Evolutionary conservation across 352 stramenopile genomes (phyloP).

Genomic region (Saprolegnia parasitica): DNA sequence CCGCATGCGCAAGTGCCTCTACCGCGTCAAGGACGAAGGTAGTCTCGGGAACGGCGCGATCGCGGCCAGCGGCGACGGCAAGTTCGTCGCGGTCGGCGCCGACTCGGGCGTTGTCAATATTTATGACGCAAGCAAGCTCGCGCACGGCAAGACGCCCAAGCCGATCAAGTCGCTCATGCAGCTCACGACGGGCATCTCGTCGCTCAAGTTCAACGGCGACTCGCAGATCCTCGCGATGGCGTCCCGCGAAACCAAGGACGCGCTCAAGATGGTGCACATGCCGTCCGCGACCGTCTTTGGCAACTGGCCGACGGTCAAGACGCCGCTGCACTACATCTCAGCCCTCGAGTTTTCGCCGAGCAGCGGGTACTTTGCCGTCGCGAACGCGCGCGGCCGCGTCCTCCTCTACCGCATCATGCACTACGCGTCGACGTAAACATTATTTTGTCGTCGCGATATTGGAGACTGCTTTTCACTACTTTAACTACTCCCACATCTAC

Average conservation of each 20-base stretch:
- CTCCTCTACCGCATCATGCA: conserved; percentile 95
- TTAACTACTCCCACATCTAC: background rate
- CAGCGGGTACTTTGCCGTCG: conserved; percentile 91
- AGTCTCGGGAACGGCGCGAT: conserved; percentile 80
- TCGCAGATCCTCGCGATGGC: conserved; percentile 94
- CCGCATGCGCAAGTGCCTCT: conserved; percentile 76
- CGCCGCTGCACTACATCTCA: conserved; percentile 96
- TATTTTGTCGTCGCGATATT: background rate
- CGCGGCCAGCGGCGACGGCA: conserved; percentile 51
- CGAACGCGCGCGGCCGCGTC: conserved; percentile 95
- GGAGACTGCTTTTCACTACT: background rate
- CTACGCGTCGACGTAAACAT: conserved; percentile 86
- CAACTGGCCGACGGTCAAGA: conserved; percentile 97
- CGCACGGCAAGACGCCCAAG: conserved; percentile 39
- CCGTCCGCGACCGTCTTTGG: conserved; percentile 92
- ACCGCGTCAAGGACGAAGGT: conserved; percentile 78
- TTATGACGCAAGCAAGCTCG: conserved; percentile 81
- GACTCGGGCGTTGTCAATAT: conserved; percentile 97
- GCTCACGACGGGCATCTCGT: conserved; percentile 89
- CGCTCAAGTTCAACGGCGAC: conserved; percentile 90
- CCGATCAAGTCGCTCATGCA: conserved; percentile 96
- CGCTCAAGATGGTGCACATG: conserved; percentile 94
- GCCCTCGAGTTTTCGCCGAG: conserved; percentile 94
- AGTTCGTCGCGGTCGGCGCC: conserved; percentile 89
- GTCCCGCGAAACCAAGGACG: conserved; percentile 88